phyloP scores from a whole-genome alignment of 1,284 basidiomycete species.

The Omphalotus olearius region DNA sequence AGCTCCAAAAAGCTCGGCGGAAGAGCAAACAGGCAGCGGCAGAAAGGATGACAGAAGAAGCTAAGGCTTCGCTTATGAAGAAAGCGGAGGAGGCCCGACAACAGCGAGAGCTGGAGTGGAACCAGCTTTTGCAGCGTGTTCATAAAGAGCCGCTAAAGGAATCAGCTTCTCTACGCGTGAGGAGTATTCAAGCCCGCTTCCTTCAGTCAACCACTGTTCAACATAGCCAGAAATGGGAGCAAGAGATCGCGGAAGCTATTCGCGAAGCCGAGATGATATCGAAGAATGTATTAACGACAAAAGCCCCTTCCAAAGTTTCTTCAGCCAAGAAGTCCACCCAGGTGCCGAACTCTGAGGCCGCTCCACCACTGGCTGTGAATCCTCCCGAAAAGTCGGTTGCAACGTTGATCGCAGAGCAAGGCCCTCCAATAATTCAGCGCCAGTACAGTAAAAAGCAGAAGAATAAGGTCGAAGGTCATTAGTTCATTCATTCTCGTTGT shows the following conservation, averaged over 20 bases:
- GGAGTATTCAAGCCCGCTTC: slow-evolving; percentile 50
- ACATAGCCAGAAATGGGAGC: slow-evolving; percentile 56
- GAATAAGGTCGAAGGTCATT: slow-evolving; percentile 28
- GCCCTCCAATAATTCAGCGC: slow-evolving; percentile 33
- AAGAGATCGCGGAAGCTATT: slow-evolving; percentile 50
- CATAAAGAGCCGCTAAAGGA: slow-evolving; percentile 49
- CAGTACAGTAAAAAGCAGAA: slow-evolving; percentile 30
- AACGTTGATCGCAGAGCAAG: slow-evolving; percentile 53
- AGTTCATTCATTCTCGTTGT: slow-evolving; percentile 14
- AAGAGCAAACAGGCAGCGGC: slow-evolving; percentile 24
- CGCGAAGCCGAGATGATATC: slow-evolving; percentile 48
- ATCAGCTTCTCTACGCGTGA: slow-evolving; percentile 45
- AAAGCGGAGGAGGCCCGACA: slow-evolving; percentile 53
- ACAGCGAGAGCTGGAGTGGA: slow-evolving; percentile 63
- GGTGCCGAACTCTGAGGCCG: slow-evolving; percentile 20
- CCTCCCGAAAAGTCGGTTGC: slow-evolving; percentile 51
- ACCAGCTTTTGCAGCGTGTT: slow-evolving; percentile 45
- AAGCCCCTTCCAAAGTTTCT: slow-evolving; percentile 16
- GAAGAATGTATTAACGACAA: slow-evolving; percentile 35
- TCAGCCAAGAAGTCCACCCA: slow-evolving; percentile 6
- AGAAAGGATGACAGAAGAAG: slow-evolving; percentile 33
- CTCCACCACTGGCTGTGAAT: slow-evolving; percentile 34
- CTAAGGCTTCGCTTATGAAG: slow-evolving; percentile 46
- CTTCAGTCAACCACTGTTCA: slow-evolving; percentile 49
- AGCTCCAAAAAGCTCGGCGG: slow-evolving; percentile 37